Percentiles rank a stretch among this genome's conserved stretches.
phyloP scores from a whole-genome alignment of 2,329 filamentous ascomycete genomes.

The Alternaria sp. region DNA sequence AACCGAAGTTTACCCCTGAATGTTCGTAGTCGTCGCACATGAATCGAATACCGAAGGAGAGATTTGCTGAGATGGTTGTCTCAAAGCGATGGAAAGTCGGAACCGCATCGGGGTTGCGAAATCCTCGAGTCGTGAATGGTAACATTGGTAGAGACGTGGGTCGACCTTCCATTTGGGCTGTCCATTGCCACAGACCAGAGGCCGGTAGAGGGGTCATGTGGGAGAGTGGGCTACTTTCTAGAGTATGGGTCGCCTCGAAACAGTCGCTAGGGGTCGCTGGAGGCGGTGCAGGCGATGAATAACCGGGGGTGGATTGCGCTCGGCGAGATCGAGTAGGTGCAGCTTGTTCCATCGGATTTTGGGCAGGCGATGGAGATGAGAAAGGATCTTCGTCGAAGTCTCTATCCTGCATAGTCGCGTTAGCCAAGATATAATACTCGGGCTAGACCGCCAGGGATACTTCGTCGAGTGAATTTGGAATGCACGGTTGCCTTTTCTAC shows the following conservation, averaged over 20 bases:
- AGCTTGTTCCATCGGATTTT: not conserved
- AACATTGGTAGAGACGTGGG: not conserved
- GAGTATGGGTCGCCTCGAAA: not conserved
- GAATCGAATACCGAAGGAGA: not conserved
- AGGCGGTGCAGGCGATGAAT: not conserved
- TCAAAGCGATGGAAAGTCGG: conserved; percentile 1
- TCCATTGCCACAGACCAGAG: not conserved
- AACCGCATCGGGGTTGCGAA: not conserved
- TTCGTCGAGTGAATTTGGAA: not conserved
- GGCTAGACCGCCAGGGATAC: not conserved
- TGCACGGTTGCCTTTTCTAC: not conserved
- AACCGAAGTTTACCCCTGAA: not conserved
- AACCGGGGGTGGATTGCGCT: not conserved
- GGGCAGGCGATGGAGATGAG: not conserved
- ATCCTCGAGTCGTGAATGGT: not conserved
- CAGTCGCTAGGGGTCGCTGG: not conserved
- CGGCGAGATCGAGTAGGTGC: not conserved
- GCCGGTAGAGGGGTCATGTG: not conserved
- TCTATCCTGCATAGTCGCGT: not conserved
- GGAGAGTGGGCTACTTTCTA: not conserved
- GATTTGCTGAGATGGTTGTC: not conserved
- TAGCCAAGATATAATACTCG: not conserved
- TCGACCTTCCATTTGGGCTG: not conserved
- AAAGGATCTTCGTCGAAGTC: not conserved
- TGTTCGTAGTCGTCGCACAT: not conserved